Evolutionary conservation across 1,284 basidiomycete species (phyloP).

Genomic region (Moesziomyces sp.): DNA sequence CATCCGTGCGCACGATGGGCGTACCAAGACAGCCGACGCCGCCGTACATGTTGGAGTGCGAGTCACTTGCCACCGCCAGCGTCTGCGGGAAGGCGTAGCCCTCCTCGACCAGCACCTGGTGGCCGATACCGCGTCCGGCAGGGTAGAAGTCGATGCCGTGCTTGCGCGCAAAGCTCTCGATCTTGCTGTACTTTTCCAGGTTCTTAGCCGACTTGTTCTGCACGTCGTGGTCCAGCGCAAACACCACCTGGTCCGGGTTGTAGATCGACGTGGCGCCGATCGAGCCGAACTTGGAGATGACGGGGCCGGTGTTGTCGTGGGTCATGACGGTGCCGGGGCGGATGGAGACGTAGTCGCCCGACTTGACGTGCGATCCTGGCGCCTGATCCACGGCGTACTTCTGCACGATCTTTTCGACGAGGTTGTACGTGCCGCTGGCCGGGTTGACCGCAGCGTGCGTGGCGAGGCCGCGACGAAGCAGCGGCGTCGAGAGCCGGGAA

Average conservation of each 20-base stretch:
- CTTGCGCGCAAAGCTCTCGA: slow-evolving; percentile 88
- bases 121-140: slow-evolving; percentile 94
- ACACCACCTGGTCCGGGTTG: slow-evolving; percentile 86
- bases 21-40: slow-evolving; percentile 97
- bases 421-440: slow-evolving; percentile 50
- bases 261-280: slow-evolving; percentile 89
- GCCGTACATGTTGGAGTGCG: slow-evolving; percentile 98
- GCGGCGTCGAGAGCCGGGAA: slow-evolving; percentile 10
- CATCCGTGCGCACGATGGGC: slow-evolving; percentile 82
- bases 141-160: slow-evolving; percentile 95
- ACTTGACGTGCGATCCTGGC: slow-evolving; percentile 74
- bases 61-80: slow-evolving; percentile 82
- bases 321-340: slow-evolving; percentile 86
- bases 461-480: slow-evolving; percentile 32
- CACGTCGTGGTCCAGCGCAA: slow-evolving; percentile 97
- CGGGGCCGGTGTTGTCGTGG: slow-evolving; percentile 91
- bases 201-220: slow-evolving; percentile 97
- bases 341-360: slow-evolving; percentile 99
- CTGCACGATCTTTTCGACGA: slow-evolving; percentile 98
- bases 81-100: slow-evolving; percentile 67
- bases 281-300: slow-evolving; percentile 90
- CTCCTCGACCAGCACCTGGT: slow-evolving; percentile 66
- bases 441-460: slow-evolving; percentile 40
- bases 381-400: slow-evolving; percentile 92
- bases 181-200: slow-evolving; percentile 88